Evolutionary conservation across 441 rosid species (phyloP).

Genomic region (Gossypium trilobum): DNA sequence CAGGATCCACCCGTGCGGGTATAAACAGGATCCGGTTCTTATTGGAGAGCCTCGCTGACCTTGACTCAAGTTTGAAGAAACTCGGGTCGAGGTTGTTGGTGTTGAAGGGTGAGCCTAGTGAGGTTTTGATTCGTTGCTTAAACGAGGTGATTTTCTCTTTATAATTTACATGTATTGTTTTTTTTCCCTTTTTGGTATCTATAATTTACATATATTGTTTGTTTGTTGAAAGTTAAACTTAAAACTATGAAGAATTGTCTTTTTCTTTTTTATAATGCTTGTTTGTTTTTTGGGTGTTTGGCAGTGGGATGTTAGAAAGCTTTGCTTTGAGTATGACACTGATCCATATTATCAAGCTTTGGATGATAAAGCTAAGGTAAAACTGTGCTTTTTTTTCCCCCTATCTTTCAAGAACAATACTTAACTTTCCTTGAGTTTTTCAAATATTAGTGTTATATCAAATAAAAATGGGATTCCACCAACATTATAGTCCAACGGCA

Average conservation of each 20-base stretch:
- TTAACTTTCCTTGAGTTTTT: background rate
- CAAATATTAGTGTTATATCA: background rate
- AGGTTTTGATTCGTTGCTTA: conserved; percentile 62
- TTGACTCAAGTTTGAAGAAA: conserved; percentile 56
- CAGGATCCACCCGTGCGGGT: conserved; percentile 67
- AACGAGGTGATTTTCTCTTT: conserved; percentile 41
- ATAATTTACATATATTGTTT: background rate
- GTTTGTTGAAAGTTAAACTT: background rate
- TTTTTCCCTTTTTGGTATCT: too few relatives aligned
- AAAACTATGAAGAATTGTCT: background rate
- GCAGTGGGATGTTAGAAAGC: conserved; percentile 71
- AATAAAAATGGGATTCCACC: background rate
- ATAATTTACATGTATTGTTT: background rate
- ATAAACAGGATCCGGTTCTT: conserved; percentile 77
- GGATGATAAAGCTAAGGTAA: conserved; percentile 62
- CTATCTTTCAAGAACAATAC: background rate
- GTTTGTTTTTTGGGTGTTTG: conserved; percentile 14
- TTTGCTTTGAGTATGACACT: conserved; percentile 79
- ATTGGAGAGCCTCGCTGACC: conserved; percentile 79
- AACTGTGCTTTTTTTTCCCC: background rate
- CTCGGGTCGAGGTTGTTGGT: conserved; percentile 68
- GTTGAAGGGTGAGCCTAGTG: conserved; percentile 64
- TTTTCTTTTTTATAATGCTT: background rate
- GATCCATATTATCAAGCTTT: conserved; percentile 81
- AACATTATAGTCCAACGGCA: background rate